These are phyloP conservation scores for Platanus orientalis DNA, from an alignment of 164 flowering plant species.

Conservation along the genomic window DNA sequence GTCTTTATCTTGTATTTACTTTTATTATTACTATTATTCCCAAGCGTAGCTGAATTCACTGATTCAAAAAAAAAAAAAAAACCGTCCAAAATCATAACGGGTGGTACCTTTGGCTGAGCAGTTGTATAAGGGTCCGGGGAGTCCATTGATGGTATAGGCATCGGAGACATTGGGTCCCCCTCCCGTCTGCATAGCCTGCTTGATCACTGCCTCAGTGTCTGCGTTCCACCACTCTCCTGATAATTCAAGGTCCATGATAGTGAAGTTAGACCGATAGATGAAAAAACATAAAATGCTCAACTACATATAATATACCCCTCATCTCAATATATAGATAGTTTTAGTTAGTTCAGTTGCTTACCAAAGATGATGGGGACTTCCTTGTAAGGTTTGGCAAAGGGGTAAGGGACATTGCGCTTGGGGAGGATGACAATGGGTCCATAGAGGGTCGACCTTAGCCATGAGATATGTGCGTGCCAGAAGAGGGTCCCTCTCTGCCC, in stretches of 20 bases:
- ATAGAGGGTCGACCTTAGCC: constrained; percentile 55
- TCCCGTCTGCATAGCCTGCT: constrained; percentile 56
- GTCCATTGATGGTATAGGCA: constrained; percentile 73
- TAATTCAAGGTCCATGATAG: not conserved
- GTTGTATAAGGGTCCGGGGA: constrained; percentile 62
- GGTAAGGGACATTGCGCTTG: constrained; percentile 38
- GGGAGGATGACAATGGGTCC: constrained; percentile 70
- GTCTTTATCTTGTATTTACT: too few species aligned
- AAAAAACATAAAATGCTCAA: not conserved
- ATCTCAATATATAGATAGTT: too few species aligned
- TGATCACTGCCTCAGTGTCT: constrained; percentile 55
- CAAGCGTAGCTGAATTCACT: too few species aligned
- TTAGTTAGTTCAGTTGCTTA: constrained; percentile 8
- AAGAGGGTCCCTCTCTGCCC: constrained; percentile 61
- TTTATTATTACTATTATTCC: too few species aligned
- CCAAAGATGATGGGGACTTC: constrained; percentile 66
- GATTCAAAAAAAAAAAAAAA: too few species aligned
- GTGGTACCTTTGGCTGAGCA: constrained; percentile 63
- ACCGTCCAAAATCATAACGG: too few species aligned
- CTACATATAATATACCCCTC: not conserved
- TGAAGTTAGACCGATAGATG: not conserved
- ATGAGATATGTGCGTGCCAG: constrained; percentile 62
- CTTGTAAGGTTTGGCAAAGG: constrained; percentile 47
- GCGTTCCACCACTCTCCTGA: constrained; percentile 73
- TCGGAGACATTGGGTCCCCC: constrained; percentile 68